Conservation (phyloP, 768 basidiomycete genomes). For the Dentipellis fragilis region DNA sequence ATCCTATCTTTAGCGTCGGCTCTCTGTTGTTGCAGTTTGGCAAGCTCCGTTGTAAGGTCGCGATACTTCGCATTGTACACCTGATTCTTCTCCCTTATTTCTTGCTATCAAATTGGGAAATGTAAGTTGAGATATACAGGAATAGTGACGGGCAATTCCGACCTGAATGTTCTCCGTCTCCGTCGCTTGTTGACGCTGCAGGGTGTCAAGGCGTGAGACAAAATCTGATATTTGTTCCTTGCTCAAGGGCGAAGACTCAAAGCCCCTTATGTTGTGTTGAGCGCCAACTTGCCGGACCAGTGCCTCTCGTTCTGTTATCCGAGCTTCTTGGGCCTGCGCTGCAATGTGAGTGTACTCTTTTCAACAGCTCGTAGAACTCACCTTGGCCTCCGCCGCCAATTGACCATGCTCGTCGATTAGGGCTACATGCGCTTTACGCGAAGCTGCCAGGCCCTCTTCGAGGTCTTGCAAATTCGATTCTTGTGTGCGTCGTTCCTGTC, state of each 20-base stretch:
- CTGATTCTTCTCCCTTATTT: conserved; percentile 45
- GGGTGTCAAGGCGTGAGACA: conserved; percentile 48
- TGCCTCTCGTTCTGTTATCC: conserved; percentile 60
- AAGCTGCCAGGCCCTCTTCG: conserved; percentile 45
- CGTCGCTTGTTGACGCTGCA: conserved; percentile 49
- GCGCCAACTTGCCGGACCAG: conserved; percentile 61
- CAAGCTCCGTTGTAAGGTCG: conserved; percentile 44
- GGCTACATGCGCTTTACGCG: conserved; percentile 43
- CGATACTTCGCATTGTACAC: conserved; percentile 55
- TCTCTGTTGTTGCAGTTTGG: conserved; percentile 44
- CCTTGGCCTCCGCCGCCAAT: conserved; percentile 67
- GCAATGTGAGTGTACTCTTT: background rate
- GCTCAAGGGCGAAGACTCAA: conserved; percentile 58
- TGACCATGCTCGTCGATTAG: conserved; percentile 56
- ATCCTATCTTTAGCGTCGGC: conserved; percentile 44
- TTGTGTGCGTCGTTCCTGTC: conserved; percentile 36
- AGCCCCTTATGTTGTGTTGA: conserved; percentile 66
- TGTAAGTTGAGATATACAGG: background rate
- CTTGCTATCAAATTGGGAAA: conserved; percentile 28
- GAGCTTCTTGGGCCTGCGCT: conserved; percentile 59
- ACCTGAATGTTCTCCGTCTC: conserved; percentile 68
- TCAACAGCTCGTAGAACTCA: conserved; percentile 16
- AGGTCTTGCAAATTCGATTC: conserved; percentile 47
- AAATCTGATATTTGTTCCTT: conserved; percentile 69
- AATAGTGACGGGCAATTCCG: conserved; percentile 6